Evolutionary conservation across 2,329 filamentous ascomycete genomes (phyloP).

Genomic region (Calonectria pteridis): DNA sequence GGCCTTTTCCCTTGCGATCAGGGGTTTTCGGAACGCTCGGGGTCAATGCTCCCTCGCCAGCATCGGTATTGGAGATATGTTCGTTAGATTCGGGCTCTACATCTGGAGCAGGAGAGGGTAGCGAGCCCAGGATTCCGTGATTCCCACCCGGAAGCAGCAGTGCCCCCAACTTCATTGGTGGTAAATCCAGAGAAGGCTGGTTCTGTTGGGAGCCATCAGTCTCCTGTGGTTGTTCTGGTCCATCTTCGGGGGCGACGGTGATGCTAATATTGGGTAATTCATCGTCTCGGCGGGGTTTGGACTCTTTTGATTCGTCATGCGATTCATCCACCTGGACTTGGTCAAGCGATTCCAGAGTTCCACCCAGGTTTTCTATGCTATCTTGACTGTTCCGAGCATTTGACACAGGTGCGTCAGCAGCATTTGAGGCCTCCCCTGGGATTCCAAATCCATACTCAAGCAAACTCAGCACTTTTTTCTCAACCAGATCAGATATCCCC

Average conservation of each 20-base stretch:
- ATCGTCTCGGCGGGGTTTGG: not conserved
- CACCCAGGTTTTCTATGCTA: too few species aligned
- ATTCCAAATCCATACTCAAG: not conserved
- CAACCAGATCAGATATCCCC: not conserved
- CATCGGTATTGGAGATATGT: not conserved
- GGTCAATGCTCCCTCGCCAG: not conserved
- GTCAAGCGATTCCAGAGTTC: not conserved
- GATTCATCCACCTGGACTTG: not conserved
- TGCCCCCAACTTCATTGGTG: not conserved
- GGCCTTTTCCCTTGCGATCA: not conserved
- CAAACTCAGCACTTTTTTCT: not conserved
- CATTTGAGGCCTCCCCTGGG: not conserved
- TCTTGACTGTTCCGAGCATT: too few species aligned
- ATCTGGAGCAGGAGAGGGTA: too few species aligned
- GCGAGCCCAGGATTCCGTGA: not conserved
- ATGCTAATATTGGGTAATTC: not conserved
- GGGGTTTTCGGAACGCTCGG: not conserved
- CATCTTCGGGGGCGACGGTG: not conserved
- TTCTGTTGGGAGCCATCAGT: not conserved
- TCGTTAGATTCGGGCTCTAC: too few species aligned
- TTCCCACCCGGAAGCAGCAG: not conserved
- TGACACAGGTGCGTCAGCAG: not conserved
- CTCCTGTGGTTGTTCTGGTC: not conserved
- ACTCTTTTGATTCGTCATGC: not conserved
- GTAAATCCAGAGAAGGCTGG: not conserved